phyloP scores from a whole-genome alignment of 2,329 filamentous ascomycete genomes.

The Aureobasidium sp. region DNA sequence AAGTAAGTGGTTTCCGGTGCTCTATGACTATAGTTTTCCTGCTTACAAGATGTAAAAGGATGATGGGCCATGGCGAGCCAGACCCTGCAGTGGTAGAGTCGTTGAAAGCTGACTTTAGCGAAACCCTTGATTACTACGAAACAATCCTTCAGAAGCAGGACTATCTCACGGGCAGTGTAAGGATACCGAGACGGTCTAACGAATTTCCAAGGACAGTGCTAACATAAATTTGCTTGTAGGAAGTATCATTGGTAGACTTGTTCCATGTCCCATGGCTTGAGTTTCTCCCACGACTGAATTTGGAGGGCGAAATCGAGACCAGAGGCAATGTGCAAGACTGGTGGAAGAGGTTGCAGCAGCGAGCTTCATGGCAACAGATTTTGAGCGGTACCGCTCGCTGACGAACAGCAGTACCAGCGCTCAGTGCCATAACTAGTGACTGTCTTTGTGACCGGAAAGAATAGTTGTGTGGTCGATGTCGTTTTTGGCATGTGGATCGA shows the following conservation, averaged over 20 bases:
- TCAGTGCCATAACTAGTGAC: not conserved
- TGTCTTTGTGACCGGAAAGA: not conserved
- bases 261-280: conserved; percentile 13
- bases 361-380: not conserved
- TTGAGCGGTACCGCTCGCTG: not conserved
- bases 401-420: not conserved
- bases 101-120: not conserved
- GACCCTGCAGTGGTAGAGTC: not conserved
- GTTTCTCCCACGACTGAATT: not conserved
- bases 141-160: not conserved
- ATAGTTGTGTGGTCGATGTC: too few species aligned
- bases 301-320: not conserved
- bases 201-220: not conserved
- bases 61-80: not conserved
- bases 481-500: too few species aligned
- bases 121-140: conserved; percentile 14
- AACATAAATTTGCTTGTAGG: not conserved
- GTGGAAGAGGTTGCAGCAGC: conserved; percentile 3
- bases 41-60: not conserved
- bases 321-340: not conserved
- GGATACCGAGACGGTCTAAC: not conserved
- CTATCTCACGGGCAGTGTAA: conserved; percentile 5
- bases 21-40: not conserved
- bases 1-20: not conserved
- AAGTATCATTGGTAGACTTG: conserved; percentile 7